A percentile compares a stretch with the other conserved stretches of the same genome.
Conservation (phyloP, 805 yeast genomes). For the Ascoidea rubescens region DNA sequence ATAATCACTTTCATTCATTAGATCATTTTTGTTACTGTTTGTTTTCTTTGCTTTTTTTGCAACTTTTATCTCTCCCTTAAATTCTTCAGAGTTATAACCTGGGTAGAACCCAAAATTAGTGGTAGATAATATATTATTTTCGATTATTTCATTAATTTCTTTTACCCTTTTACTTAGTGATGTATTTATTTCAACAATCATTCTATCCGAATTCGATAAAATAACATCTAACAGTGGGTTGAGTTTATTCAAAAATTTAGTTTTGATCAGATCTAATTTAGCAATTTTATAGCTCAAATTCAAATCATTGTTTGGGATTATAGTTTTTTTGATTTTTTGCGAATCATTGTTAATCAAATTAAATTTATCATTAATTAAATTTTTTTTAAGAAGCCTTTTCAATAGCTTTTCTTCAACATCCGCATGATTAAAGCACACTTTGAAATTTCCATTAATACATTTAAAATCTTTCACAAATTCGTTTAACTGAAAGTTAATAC, state of each 20-base stretch:
- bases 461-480: background rate
- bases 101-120: no score
- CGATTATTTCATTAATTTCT: background rate
- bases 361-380: background rate
- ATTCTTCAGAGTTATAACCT: background rate
- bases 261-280: no score
- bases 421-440: background rate
- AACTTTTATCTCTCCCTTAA: no score
- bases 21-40: background rate
- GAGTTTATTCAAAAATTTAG: no score
- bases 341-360: no score
- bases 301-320: background rate
- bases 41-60: no score
- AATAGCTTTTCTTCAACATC: no score
- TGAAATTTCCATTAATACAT: background rate
- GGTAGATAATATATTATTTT: no score
- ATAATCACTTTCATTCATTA: background rate
- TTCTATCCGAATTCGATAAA: background rate
- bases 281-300: no score
- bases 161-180: background rate
- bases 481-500: no score
- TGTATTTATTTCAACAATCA: background rate
- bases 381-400: no score
- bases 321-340: no score
- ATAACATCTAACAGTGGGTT: background rate